Evolutionary conservation across 176 grass and related monocot species (phyloP), one percentile per base, ranked within the genome.

Genomic region (Aegilops umbellulata): DNA sequence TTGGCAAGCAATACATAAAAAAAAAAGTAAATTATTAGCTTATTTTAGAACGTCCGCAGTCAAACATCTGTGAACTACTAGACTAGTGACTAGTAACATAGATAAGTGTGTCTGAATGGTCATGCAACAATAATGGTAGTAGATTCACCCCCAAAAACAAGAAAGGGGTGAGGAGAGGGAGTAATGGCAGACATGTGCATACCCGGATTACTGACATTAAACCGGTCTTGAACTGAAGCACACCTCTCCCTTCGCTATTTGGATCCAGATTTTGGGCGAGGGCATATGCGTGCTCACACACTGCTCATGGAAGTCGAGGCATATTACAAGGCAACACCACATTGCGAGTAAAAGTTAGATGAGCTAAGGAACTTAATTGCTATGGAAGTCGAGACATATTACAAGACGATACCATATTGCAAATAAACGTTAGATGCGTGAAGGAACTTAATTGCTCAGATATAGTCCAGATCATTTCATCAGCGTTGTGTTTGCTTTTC

Each of bases 211-310:
- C 89, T 27, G 95, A 98, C 91, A 93, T 91, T 47, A 98, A 92
- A 41, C 95, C 95, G 8, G 95, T 98, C 85, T 98, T 98, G 86
- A 98, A 98, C 87, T 98, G 95, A 24, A 98, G 83, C 60, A 98
- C 95, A 14, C 95, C 95, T 87, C 95, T 87, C 13, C 95, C 95
- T 90, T 98, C 95, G 1, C 93, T 93, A 26, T 95, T 93, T 26
- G 95, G 95, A 24, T 98, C 95, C 89, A 98, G 83, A 76, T 87
- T 92, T 72, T 98, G 95, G 47, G 95, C 93, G n/a, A 98, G 58
- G 0, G 89, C 79, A 25, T 98, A 98, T 22, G 93, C 95, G 76
- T 98, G 95, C 68, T 95, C 95, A 81, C 95, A 98, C 76, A 98
- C 95, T 98, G 93, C 80, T 69, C 3, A 68, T 61, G 25, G 44